Base-by-base conservation (phyloP, 2,329 filamentous ascomycete species). In the Coniochaeta sp. region DNA sequence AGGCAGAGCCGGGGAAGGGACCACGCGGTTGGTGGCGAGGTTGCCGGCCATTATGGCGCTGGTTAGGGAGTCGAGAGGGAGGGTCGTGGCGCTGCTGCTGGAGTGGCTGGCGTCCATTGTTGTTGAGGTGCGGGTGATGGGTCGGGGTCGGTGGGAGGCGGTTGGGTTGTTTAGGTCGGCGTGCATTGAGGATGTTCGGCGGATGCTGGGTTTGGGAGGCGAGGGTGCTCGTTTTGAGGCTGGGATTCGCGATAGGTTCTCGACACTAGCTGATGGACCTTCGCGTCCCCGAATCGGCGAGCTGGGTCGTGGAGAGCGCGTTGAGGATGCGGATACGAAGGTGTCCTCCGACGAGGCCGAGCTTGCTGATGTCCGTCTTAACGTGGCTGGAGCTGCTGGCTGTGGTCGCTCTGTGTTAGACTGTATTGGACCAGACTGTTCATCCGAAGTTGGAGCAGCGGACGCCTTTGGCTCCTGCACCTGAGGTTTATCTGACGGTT, bases 31-130 rank as follows among this genome's bases (percentile, higher is more conserved):
- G 19, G 56, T 19, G 6, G 90, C 90, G 0, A 93, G 77, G 26
- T 87, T 89, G 1, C 89, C 86, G 1, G 89, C 89, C 67, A 93
- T 82, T 61, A 93, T 91, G 63, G 90, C 90, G 66, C 85, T 84
- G 14, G 89, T 86, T 8, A 93, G 81, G 0, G 86, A 86, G 61
- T 87, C 82, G 11, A 90, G 78, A 1, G 82, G 81, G 31, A 87
- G 77, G 58, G 67, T 74, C 26, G 73, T 69, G 24, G 68, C 11
- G 34, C 34, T 36, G 34, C 7, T 36, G 34, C 11, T 36, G 34
- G 26, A 6, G 22, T 24, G 19, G 40, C 31, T 50, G 56, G 14
- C 22, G 47, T 28, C 22, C 36, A 33, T 19, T 19, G 62, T 67
- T 62, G 58, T 36, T 68, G 63, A 62, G 69, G 55, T 62, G 64